A percentile compares a stretch with the other conserved stretches of the same genome.
Conservation (phyloP, 768 basidiomycete genomes). For the Calocera viscosa region DNA sequence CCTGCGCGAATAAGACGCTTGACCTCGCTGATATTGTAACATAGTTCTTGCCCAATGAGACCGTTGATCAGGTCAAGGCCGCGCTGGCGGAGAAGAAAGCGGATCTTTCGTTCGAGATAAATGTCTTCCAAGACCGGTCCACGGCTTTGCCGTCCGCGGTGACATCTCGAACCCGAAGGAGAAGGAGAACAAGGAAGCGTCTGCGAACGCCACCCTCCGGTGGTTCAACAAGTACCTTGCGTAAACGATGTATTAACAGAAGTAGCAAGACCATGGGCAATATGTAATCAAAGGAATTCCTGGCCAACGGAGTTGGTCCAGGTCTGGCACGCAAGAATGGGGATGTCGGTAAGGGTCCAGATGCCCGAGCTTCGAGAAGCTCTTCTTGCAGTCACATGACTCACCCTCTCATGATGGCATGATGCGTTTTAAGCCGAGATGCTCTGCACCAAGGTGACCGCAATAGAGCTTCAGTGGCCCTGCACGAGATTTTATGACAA, state of each 20-base stretch:
- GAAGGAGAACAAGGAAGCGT: constrained; percentile 25
- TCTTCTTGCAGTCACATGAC: too few relatives aligned
- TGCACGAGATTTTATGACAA: too few relatives aligned
- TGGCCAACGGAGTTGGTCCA: too few relatives aligned
- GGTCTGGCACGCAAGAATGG: too few relatives aligned
- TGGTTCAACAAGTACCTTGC: constrained; percentile 19
- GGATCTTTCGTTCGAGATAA: constrained; percentile 18
- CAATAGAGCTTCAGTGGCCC: too few relatives aligned
- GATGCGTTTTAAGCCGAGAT: too few relatives aligned
- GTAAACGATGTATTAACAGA: not conserved
- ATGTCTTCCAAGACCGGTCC: constrained; percentile 18
- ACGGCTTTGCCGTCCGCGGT: constrained; percentile 27
- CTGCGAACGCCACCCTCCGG: constrained; percentile 19
- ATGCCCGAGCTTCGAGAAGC: too few relatives aligned
- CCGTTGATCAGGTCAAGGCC: constrained; percentile 18
- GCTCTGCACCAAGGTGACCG: too few relatives aligned
- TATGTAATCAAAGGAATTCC: too few relatives aligned
- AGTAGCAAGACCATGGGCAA: not conserved
- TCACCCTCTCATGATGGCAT: too few relatives aligned
- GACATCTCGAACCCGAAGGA: constrained; percentile 22
- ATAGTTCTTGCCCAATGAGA: constrained; percentile 18
- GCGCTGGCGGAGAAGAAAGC: constrained; percentile 19
- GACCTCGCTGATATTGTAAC: not conserved
- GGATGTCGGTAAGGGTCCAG: too few relatives aligned
- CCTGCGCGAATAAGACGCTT: not conserved